Conservation (phyloP, 192 early-diverging fungal species). For the Cladochytrium replicatum region DNA sequence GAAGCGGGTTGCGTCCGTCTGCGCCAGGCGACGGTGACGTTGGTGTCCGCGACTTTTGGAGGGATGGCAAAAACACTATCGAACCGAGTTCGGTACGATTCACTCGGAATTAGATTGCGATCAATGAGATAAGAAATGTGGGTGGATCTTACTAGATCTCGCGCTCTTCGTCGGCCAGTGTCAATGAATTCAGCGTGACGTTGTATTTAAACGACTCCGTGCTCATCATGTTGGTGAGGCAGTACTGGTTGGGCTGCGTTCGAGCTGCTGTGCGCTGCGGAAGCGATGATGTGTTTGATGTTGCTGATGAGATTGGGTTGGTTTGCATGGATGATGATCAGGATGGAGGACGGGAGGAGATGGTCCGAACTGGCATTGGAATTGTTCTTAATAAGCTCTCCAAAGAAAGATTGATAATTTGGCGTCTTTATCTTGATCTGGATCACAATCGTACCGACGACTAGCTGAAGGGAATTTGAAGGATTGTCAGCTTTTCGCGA, state of each 20-base stretch:
- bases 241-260: constrained; percentile 37
- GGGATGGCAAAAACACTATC: too few relatives aligned
- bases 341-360: constrained; percentile 35
- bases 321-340: constrained; percentile 33
- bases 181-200: constrained; percentile 34
- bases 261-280: constrained; percentile 30
- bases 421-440: too few relatives aligned
- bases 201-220: constrained; percentile 46
- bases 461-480: constrained; percentile 30
- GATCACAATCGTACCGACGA: constrained; percentile 29
- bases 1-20: not conserved
- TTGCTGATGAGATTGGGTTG: constrained; percentile 41
- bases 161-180: constrained; percentile 25
- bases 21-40: too few relatives aligned
- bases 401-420: too few relatives aligned
- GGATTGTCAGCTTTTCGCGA: constrained; percentile 31
- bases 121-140: not conserved
- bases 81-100: constrained; percentile 10
- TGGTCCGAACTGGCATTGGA: constrained; percentile 34
- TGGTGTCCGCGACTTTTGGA: too few relatives aligned
- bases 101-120: constrained; percentile 4
- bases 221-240: constrained; percentile 45
- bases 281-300: constrained; percentile 45
- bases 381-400: constrained; percentile 27
- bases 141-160: not conserved